A percentile compares a stretch with the other conserved stretches of the same genome.
These are phyloP conservation scores for Coemansia sp. DNA, from an alignment of 192 early-diverging fungal species.

Conservation along the genomic window DNA sequence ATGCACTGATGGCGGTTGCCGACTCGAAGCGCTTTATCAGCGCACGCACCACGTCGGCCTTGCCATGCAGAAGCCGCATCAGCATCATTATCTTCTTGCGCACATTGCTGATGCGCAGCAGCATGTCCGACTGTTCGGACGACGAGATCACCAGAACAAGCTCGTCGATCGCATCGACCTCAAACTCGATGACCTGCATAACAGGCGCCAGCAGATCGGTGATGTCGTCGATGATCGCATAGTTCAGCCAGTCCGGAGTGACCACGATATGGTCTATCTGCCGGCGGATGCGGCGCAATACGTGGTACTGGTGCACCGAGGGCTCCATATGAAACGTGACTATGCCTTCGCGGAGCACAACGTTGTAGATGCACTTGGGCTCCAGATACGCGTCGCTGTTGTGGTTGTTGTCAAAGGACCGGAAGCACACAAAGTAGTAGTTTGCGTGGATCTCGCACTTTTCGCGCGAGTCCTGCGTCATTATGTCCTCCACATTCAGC, in stretches of 20 bases:
- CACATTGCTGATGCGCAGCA: slow-evolving; percentile 71
- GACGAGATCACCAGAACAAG: slow-evolving; percentile 90
- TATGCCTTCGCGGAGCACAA: slow-evolving; percentile 69
- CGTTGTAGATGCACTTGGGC: slow-evolving; percentile 65
- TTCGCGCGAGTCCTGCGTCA: slow-evolving; percentile 88
- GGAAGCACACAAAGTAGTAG: slow-evolving; percentile 92
- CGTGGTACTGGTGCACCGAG: slow-evolving; percentile 78
- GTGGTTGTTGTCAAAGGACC: slow-evolving; percentile 70
- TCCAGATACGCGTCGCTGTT: slow-evolving; percentile 63
- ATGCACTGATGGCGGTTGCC: slow-evolving; percentile 44
- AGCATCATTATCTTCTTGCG: slow-evolving; percentile 71
- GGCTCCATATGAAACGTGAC: slow-evolving; percentile 85
- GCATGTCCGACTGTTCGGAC: slow-evolving; percentile 81
- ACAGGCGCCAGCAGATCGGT: slow-evolving; percentile 90
- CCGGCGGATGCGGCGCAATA: slow-evolving; percentile 81
- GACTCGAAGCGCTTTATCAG: slow-evolving; percentile 69
- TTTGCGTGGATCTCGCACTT: slow-evolving; percentile 76
- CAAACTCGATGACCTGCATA: slow-evolving; percentile 83
- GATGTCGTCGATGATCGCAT: slow-evolving; percentile 93
- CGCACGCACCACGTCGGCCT: slow-evolving; percentile 73
- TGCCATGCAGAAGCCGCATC: slow-evolving; percentile 66
- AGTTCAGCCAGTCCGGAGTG: slow-evolving; percentile 96
- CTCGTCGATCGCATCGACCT: slow-evolving; percentile 95
- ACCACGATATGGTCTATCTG: slow-evolving; percentile 82
- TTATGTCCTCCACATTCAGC: slow-evolving; percentile 88